Conservation (phyloP, 345 rosid species). For the Arabis alpina region DNA sequence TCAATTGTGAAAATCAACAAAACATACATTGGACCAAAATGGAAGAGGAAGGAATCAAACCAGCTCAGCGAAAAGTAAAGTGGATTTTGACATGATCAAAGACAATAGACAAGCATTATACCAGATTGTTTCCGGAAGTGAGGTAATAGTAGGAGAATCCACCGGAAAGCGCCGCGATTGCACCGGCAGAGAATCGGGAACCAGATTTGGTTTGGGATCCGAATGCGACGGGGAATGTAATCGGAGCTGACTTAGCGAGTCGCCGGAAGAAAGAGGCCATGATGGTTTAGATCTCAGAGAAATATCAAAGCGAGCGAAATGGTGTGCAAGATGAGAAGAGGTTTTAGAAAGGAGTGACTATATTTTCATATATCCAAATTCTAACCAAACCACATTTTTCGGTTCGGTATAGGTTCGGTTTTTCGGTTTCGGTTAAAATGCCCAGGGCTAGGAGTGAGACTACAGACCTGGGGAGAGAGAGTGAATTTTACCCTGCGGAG, state of each 20-base stretch:
- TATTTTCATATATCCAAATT: too few species aligned
- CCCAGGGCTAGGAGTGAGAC: not conserved
- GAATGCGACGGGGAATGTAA: slow-evolving; percentile 47
- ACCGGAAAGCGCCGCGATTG: slow-evolving; percentile 79
- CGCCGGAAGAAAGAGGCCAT: slow-evolving; percentile 74
- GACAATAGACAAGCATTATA: slow-evolving; percentile 28
- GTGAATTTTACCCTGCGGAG: slow-evolving; percentile 19
- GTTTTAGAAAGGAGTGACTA: slow-evolving; percentile 37
- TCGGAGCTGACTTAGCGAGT: slow-evolving; percentile 54
- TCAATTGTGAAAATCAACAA: slow-evolving; percentile 2
- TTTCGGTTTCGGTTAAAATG: too few species aligned
- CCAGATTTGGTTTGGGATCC: slow-evolving; percentile 51
- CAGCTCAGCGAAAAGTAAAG: slow-evolving; percentile 3
- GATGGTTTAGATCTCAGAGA: slow-evolving; percentile 37
- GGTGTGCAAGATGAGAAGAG: slow-evolving; percentile 10
- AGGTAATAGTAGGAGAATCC: slow-evolving; percentile 73
- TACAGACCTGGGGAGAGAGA: not conserved
- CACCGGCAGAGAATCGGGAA: slow-evolving; percentile 63
- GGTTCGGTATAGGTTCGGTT: too few species aligned
- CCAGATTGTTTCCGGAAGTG: slow-evolving; percentile 64
- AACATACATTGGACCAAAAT: slow-evolving; percentile 14
- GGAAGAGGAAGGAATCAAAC: slow-evolving; percentile 4
- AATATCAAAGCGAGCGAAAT: slow-evolving; percentile 10
- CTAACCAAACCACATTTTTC: too few species aligned
- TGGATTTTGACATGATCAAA: slow-evolving; percentile 10